Evolutionary conservation across 495 filamentous ascomycete species (phyloP), one percentile per base, ranked within the genome.

Genomic region (Ascodesmis nigricans): DNA sequence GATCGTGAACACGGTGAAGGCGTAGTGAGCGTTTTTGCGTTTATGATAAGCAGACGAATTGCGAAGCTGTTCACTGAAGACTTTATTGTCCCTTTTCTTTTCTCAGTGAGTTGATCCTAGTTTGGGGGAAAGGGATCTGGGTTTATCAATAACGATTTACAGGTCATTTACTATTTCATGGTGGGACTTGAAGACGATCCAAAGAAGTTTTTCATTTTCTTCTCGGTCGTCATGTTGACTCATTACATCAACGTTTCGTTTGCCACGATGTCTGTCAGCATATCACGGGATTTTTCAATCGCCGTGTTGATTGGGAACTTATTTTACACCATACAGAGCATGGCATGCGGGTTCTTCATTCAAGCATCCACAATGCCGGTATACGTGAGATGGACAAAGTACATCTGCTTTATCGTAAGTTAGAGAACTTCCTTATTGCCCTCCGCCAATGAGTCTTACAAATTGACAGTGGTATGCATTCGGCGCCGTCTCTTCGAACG

Each of bases 91-190:
- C 75, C 75, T 0, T 54, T 79, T 15, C 42, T 77, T 3, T 81
- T 71, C 35, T 65, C 63, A 6, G 50, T 40, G 2, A 50, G 50
- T 7, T 40, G 36, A 29, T 2, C 20, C 23, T 13, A 21, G 16
- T 2, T 10, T 19, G 8, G 20, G 21, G 10, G n/a, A 27, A 10
- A n/a, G 16, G 15, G 6, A 9, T 19, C 11, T 16, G 18, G 14
- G 21, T 3, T 14, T 19, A 15, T 24, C 33, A 3, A 2, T 21
- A 24, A 25, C 20, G 9, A 7, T 17, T 15, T 10, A 5, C 3
- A 54, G 16, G 48, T 67, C 30, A 74, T 77, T 3, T 75, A 62
- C 47, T 81, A 81, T 47, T 78, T 75, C 49, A 77, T 79, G 70
- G 66, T 66, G 22, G 75, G 73, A 23, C 77, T 77, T 45, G 64